A percentile compares a stretch with the other conserved stretches of the same genome.
These are phyloP conservation scores for Phytophthora aleatoria DNA, from an alignment of 352 stramenopile species.

Conservation along the genomic window DNA sequence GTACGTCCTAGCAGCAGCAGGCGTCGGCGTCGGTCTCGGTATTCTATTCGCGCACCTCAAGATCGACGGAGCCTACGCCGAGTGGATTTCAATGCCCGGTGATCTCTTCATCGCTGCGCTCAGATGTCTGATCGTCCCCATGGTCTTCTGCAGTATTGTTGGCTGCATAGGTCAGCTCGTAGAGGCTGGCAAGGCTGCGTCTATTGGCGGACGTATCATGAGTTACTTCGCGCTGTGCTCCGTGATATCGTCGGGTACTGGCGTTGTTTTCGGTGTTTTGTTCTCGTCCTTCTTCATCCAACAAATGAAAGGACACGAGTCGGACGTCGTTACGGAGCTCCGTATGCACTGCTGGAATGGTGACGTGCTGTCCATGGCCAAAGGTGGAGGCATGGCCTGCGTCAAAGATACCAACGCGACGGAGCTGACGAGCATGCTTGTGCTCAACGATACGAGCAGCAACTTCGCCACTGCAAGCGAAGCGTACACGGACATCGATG, in stretches of 20 bases:
- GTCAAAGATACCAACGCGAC: conserved; percentile 33
- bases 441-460: conserved; percentile 54
- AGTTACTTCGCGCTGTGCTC: conserved; percentile 50
- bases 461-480: conserved; percentile 45
- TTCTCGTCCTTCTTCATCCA: conserved; percentile 42
- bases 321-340: conserved; percentile 28
- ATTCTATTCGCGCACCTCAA: conserved; percentile 44
- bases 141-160: conserved; percentile 74
- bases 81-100: conserved; percentile 64
- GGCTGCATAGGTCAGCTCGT: conserved; percentile 63
- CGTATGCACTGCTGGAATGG: conserved; percentile 52
- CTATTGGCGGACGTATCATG: conserved; percentile 58
- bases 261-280: conserved; percentile 43
- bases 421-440: conserved; percentile 31
- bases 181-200: conserved; percentile 52
- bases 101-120: conserved; percentile 66
- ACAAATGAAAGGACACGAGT: conserved; percentile 38
- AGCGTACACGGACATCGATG: conserved; percentile 36
- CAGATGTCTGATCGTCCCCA: conserved; percentile 66
- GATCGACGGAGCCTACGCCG: conserved; percentile 30
- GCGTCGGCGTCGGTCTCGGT: conserved; percentile 50
- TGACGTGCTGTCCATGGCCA: conserved; percentile 43
- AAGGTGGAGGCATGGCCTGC: conserved; percentile 44
- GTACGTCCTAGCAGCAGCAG: conserved; percentile 44
- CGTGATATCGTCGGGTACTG: conserved; percentile 48